A percentile compares a stretch with the other conserved stretches of the same genome.
These are phyloP conservation scores for Pseudopyrenochaeta lycopersici DNA, from an alignment of 2,329 filamentous ascomycete species.

Conservation along the genomic window DNA sequence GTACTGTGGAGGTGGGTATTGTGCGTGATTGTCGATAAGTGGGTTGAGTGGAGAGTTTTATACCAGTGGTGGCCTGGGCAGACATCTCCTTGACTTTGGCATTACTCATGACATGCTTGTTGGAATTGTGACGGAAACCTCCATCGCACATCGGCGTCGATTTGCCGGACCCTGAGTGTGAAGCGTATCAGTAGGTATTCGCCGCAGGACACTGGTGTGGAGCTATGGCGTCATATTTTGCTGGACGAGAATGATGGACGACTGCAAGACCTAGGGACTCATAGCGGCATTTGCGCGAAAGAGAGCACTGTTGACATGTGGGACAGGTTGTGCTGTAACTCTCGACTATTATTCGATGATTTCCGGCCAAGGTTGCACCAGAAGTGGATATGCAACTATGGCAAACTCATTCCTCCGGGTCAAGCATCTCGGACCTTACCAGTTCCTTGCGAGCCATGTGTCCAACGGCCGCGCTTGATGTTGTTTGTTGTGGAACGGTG, in stretches of 20 bases:
- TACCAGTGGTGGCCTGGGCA: slow-evolving; percentile 19
- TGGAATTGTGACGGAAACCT: slow-evolving; percentile 19
- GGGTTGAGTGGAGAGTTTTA: slow-evolving; percentile 26
- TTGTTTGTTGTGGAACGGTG: slow-evolving; percentile 30
- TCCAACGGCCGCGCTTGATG: slow-evolving; percentile 39
- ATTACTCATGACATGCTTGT: slow-evolving; percentile 15
- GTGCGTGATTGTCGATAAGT: slow-evolving; percentile 21
- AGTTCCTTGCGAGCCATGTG: slow-evolving; percentile 29
- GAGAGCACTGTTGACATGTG: slow-evolving; percentile 17
- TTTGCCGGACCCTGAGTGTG: slow-evolving; percentile 20
- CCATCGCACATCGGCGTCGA: slow-evolving; percentile 20
- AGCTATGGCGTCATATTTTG: slow-evolving; percentile 30
- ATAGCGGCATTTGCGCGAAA: slow-evolving; percentile 12
- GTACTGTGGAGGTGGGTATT: slow-evolving; percentile 37
- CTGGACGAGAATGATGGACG: slow-evolving; percentile 11
- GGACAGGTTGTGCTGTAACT: slow-evolving; percentile 28
- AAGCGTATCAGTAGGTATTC: slow-evolving; percentile 25
- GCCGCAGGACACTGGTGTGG: slow-evolving; percentile 19
- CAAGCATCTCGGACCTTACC: slow-evolving; percentile 18
- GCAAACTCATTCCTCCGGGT: slow-evolving; percentile 15
- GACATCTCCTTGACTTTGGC: slow-evolving; percentile 4
- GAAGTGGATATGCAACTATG: slow-evolving; percentile 30
- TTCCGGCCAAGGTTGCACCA: slow-evolving; percentile 25
- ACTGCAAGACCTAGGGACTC: slow-evolving; percentile 1
- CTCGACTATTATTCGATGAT: slow-evolving; percentile 31